These are phyloP conservation scores for Pseudopyricularia javanii DNA, from an alignment of 2,329 filamentous ascomycete species.

Conservation along the genomic window DNA sequence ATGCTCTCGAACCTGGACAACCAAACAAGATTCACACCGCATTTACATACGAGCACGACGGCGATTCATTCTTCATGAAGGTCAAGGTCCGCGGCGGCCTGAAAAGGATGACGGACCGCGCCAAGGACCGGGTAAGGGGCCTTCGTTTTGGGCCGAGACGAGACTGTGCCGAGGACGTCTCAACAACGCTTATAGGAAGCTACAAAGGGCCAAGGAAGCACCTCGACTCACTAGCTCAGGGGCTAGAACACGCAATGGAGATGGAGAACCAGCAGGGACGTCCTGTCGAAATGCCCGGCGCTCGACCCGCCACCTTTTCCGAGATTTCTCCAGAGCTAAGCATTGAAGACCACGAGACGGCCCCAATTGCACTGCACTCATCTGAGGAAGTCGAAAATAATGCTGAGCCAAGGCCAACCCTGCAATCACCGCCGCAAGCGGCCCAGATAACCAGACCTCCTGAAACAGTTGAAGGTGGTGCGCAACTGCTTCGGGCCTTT, in stretches of 20 bases:
- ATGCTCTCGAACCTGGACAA: slow-evolving; percentile 6
- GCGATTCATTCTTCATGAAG: slow-evolving; percentile 6
- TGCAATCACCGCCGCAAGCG: too few species aligned
- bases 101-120: background rate
- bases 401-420: too few species aligned
- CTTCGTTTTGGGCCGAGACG: background rate
- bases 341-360: too few species aligned
- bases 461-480: too few species aligned
- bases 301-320: background rate
- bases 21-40: slow-evolving; percentile 6
- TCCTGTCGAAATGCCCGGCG: background rate
- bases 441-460: too few species aligned
- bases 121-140: background rate
- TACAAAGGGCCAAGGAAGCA: background rate
- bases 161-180: background rate
- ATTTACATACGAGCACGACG: slow-evolving; percentile 7
- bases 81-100: slow-evolving; percentile 8
- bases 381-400: too few species aligned
- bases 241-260: background rate
- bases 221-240: background rate
- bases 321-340: too few species aligned
- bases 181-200: background rate
- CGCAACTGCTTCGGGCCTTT: too few species aligned
- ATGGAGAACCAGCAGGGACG: background rate
- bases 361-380: too few species aligned